Base-by-base conservation (phyloP, 257 asterid genomes). In the Apocynum venetum region DNA sequence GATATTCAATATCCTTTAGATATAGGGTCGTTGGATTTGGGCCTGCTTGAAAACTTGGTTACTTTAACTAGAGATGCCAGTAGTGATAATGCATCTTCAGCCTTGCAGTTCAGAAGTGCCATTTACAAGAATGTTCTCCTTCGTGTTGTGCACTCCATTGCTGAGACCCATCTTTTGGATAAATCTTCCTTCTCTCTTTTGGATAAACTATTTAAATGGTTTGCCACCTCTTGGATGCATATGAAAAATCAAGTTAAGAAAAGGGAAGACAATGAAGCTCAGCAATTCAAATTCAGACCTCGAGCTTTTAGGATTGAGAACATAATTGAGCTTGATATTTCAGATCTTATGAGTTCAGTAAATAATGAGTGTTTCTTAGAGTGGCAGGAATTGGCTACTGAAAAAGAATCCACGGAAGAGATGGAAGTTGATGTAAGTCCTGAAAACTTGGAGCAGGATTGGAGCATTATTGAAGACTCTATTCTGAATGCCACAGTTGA, bases 311-410 rank as follows among this genome's bases (percentile, higher is more conserved):
- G 84, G 84, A 84, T 96, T 71, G 97, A 89, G 74, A 91, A 86
- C 82, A 87, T 96, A 69, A 83, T 91, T 51, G 90, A 93, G 47
- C 80, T 91, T 80, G 98, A 93, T 85, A 80, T 88, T 75, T 93
- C 99, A 49, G 81, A 85, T 73, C 89, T 85, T 71, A 87, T 83
- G 77, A 80, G 84, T 81, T 81, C 88, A 71, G 86, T 89, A 77
- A 79, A 83, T 77, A 81, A 82, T 81, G 97, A 86, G 72, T 87
- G 86, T 83, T 89, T 89, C 65, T 78, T 80, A 41, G 97, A 93
- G 85, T 91, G 96, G 99, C 86, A 91, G 82, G 95, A 93, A 79
- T 83, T 91, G 77, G 82, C 90, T 72, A 75, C 91, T 78, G 93
- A 86, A 63, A 81, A 79, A 65, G 98, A 88, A 43, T 77, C 66